These are phyloP conservation scores for Mimosa pudica DNA, from an alignment of 306 rosid species.

Conservation along the genomic window DNA sequence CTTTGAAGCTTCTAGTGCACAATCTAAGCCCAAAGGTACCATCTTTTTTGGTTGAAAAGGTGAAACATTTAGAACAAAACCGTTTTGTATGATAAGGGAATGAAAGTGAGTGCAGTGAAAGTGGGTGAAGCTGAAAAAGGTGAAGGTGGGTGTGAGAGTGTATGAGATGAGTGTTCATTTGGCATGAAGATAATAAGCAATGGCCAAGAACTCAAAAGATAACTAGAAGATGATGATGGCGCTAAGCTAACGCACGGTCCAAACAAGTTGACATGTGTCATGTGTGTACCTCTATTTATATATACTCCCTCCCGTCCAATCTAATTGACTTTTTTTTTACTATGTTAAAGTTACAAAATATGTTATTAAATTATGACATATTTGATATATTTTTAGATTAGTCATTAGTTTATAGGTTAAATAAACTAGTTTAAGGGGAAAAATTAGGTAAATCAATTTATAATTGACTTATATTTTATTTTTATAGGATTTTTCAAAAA, in stretches of 20 bases:
- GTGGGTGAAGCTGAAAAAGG: constrained; percentile 32
- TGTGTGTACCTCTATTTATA: too few relatives aligned
- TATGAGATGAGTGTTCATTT: constrained; percentile 49
- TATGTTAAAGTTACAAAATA: too few relatives aligned
- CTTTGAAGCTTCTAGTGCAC: constrained; percentile 28
- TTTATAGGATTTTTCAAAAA: too few relatives aligned
- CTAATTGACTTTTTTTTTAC: too few relatives aligned
- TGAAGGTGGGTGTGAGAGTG: constrained; percentile 33
- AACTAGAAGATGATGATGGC: constrained; percentile 21
- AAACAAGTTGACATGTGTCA: too few relatives aligned
- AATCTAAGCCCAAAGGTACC: constrained; percentile 34
- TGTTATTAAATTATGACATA: too few relatives aligned
- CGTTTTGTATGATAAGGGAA: constrained; percentile 31
- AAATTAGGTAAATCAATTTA: too few relatives aligned
- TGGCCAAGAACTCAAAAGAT: constrained; percentile 23
- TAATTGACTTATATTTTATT: too few relatives aligned
- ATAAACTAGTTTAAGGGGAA: too few relatives aligned
- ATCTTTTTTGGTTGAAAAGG: constrained; percentile 22
- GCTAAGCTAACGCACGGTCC: background rate
- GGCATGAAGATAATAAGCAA: constrained; percentile 34
- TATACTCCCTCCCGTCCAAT: too few relatives aligned
- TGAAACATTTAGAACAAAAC: constrained; percentile 39
- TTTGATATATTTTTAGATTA: too few relatives aligned
- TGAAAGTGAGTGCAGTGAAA: constrained; percentile 30
- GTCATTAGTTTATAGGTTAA: too few relatives aligned